Evolutionary conservation across 495 filamentous ascomycete species (phyloP).

Genomic region (Penicillium paradoxum): DNA sequence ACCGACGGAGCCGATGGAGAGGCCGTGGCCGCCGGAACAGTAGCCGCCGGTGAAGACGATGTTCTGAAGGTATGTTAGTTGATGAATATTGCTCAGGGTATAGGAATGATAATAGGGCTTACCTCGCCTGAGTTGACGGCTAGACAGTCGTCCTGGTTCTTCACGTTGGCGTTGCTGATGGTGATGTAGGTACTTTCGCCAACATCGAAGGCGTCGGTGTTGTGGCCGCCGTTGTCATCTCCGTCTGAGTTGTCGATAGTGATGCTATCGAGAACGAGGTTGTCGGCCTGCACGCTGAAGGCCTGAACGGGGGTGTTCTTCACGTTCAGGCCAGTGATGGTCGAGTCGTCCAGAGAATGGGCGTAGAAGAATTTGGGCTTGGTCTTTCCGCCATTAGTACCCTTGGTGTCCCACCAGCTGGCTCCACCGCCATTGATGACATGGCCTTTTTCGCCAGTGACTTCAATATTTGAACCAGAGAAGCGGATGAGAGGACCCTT

Average conservation of each 20-base stretch:
- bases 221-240: slow-evolving; percentile 48
- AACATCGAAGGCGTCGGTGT: slow-evolving; percentile 66
- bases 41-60: slow-evolving; percentile 51
- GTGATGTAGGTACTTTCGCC: slow-evolving; percentile 45
- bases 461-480: slow-evolving; percentile 40
- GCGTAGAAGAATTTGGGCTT: slow-evolving; percentile 58
- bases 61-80: slow-evolving; percentile 23
- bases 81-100: neutral
- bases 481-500: slow-evolving; percentile 46
- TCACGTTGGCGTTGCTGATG: slow-evolving; percentile 50
- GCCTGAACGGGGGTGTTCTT: slow-evolving; percentile 60
- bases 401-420: slow-evolving; percentile 51
- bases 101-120: neutral
- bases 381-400: slow-evolving; percentile 50
- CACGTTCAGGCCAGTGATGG: slow-evolving; percentile 42
- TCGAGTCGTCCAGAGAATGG: slow-evolving; percentile 39
- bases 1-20: slow-evolving; percentile 66
- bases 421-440: slow-evolving; percentile 44
- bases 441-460: slow-evolving; percentile 34
- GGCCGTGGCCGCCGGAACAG: slow-evolving; percentile 60
- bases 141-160: slow-evolving; percentile 62
- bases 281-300: slow-evolving; percentile 52
- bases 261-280: slow-evolving; percentile 46
- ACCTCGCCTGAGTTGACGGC: slow-evolving; percentile 54
- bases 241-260: slow-evolving; percentile 59